These are phyloP conservation scores for Colletotrichum zoysiae DNA, from an alignment of 2,329 filamentous ascomycete species.

Conservation along the genomic window DNA sequence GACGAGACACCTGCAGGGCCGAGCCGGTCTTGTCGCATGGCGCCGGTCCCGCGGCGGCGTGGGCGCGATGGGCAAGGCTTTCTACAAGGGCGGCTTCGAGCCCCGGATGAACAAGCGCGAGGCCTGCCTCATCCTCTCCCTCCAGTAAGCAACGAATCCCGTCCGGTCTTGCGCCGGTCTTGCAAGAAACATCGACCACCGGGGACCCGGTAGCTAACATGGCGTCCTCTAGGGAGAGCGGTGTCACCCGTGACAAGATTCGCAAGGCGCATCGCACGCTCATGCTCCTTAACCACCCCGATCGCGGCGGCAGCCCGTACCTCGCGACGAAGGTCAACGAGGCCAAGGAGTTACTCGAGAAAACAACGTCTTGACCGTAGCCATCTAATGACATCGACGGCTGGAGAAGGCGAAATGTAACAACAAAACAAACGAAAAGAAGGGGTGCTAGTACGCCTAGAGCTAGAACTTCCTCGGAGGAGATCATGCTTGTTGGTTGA, in stretches of 20 bases:
- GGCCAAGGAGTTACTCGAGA: slow-evolving; percentile 96
- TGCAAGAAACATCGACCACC: background rate
- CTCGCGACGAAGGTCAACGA: slow-evolving; percentile 98
- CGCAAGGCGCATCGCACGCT: slow-evolving; percentile 95
- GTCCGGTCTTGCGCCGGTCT: background rate
- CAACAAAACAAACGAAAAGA: slow-evolving; percentile 4
- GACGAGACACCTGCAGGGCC: slow-evolving; percentile 70
- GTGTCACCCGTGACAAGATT: slow-evolving; percentile 90
- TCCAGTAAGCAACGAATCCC: slow-evolving; percentile 72
- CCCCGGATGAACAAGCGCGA: slow-evolving; percentile 92
- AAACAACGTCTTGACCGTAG: slow-evolving; percentile 58
- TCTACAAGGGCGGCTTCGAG: slow-evolving; percentile 99
- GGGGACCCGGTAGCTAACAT: background rate
- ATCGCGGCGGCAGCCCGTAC: slow-evolving; percentile 96
- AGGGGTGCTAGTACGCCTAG: background rate
- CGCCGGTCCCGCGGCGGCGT: slow-evolving; percentile 83
- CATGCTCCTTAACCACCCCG: slow-evolving; percentile 98
- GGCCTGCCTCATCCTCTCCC: slow-evolving; percentile 88
- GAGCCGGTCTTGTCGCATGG: slow-evolving; percentile 90
- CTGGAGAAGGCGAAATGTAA: background rate
- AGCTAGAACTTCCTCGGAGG: background rate
- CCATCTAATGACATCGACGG: background rate
- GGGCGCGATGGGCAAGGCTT: slow-evolving; percentile 87
- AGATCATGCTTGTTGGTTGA: slow-evolving; percentile 29
- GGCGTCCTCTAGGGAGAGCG: slow-evolving; percentile 77